A percentile compares a stretch with the other conserved stretches of the same genome.
phyloP scores from a whole-genome alignment of 2,329 filamentous ascomycete genomes.

The Monosporascus cannonballus region DNA sequence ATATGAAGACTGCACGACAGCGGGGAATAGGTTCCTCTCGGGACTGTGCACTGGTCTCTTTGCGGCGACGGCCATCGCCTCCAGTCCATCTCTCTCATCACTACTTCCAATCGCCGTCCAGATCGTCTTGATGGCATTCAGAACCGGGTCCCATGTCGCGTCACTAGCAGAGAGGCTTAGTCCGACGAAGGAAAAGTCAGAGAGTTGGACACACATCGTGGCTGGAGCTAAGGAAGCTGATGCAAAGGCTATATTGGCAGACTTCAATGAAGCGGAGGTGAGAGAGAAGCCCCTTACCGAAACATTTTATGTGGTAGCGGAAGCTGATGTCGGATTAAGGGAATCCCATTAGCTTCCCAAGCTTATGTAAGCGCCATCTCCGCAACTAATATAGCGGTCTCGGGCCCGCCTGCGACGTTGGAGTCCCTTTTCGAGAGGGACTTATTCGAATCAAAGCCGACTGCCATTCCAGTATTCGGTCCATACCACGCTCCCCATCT shows the following conservation, averaged over 20 bases:
- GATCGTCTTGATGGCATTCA: conserved; percentile 60
- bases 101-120: conserved; percentile 58
- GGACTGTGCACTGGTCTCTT: conserved; percentile 65
- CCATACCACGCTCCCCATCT: conserved; percentile 53
- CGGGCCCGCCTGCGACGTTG: conserved; percentile 46
- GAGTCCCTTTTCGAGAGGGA: conserved; percentile 35
- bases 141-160: conserved; percentile 52
- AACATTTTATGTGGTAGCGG: neutral
- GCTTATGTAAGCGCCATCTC: conserved; percentile 50
- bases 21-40: conserved; percentile 48
- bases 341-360: conserved; percentile 36
- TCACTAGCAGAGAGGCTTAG: conserved; percentile 41
- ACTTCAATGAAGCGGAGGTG: conserved; percentile 53
- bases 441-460: conserved; percentile 34
- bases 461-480: conserved; percentile 47
- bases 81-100: conserved; percentile 54
- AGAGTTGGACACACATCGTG: conserved; percentile 63
- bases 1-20: conserved; percentile 44
- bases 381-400: conserved; percentile 43
- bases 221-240: conserved; percentile 47
- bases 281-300: conserved; percentile 10
- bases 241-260: conserved; percentile 42
- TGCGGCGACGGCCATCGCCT: conserved; percentile 62
- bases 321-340: conserved; percentile 20
- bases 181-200: conserved; percentile 35